Evolutionary conservation across 2,329 filamentous ascomycete genomes (phyloP).

Genomic region (Sporothrix schenckii): DNA sequence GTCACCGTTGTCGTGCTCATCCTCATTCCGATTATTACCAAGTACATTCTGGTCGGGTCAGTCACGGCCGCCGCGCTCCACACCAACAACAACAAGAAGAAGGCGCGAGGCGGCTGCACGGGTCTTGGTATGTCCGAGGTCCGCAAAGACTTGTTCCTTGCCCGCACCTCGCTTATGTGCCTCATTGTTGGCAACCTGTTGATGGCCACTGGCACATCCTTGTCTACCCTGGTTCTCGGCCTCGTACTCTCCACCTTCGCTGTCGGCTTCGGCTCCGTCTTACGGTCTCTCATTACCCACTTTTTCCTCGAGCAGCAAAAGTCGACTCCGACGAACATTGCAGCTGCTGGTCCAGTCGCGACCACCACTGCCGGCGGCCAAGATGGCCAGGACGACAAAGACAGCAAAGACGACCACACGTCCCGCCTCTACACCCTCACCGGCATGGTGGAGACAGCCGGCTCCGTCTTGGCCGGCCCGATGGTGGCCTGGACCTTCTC

Average conservation of each 20-base stretch:
- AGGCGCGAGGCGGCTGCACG: conserved; percentile 36
- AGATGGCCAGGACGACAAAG: neutral
- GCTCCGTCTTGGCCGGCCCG: conserved; percentile 38
- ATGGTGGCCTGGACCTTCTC: conserved; percentile 40
- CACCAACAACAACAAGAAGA: neutral
- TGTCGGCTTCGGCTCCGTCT: conserved; percentile 34
- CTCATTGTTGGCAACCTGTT: conserved; percentile 37
- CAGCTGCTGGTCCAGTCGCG: too few species aligned
- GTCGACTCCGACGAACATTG: neutral
- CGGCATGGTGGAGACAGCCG: conserved; percentile 39
- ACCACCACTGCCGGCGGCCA: neutral
- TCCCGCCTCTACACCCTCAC: conserved; percentile 41
- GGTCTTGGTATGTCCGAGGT: conserved; percentile 35
- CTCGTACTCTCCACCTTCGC: conserved; percentile 31
- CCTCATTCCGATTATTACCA: conserved; percentile 40
- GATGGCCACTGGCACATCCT: conserved; percentile 34
- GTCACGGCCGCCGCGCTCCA: neutral
- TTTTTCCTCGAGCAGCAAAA: conserved; percentile 24
- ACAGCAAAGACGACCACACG: conserved; percentile 36
- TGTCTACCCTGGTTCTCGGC: conserved; percentile 36
- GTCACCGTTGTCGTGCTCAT: conserved; percentile 46
- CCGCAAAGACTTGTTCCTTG: conserved; percentile 39
- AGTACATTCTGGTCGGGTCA: neutral
- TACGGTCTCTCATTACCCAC: conserved; percentile 37
- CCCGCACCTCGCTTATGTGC: conserved; percentile 37